Percentiles rank a stretch among this genome's conserved stretches.
Conservation (phyloP, 2,329 filamentous ascomycete genomes). For the Hymenoscyphus salicellus region DNA sequence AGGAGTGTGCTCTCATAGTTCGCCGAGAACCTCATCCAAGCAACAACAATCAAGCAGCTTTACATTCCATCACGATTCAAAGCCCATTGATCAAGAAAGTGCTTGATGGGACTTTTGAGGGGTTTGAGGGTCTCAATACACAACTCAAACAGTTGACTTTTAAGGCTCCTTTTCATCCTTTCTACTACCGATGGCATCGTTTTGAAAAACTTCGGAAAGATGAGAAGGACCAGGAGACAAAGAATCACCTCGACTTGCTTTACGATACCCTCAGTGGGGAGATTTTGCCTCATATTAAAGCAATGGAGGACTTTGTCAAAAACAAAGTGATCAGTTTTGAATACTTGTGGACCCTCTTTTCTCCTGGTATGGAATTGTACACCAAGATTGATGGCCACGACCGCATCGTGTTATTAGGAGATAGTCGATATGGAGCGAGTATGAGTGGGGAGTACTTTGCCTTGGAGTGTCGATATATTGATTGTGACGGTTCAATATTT, state of each 20-base stretch:
- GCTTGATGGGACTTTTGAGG: constrained; percentile 34
- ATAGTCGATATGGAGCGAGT: constrained; percentile 28
- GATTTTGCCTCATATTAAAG: constrained; percentile 48
- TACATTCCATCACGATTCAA: constrained; percentile 38
- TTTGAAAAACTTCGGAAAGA: constrained; percentile 44
- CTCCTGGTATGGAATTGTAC: constrained; percentile 23
- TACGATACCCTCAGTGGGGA: constrained; percentile 49
- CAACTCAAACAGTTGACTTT: constrained; percentile 43
- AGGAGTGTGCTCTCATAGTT: constrained; percentile 28
- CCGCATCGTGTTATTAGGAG: constrained; percentile 17
- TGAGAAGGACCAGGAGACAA: constrained; percentile 43
- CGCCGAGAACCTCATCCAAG: constrained; percentile 25
- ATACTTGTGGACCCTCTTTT: constrained; percentile 47
- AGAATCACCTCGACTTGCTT: constrained; percentile 47
- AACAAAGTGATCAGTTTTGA: constrained; percentile 54
- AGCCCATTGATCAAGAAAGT: constrained; percentile 36
- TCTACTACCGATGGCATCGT: constrained; percentile 62
- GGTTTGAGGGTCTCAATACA: constrained; percentile 35
- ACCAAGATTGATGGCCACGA: constrained; percentile 22
- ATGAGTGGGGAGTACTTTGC: constrained; percentile 21
- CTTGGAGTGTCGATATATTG: constrained; percentile 20
- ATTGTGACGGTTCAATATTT: constrained; percentile 21
- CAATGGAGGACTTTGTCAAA: constrained; percentile 49
- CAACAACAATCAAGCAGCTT: constrained; percentile 20
- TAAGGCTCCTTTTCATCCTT: constrained; percentile 56